phyloP scores from a whole-genome alignment of 148 eudicot genomes.

The Dysphania ambrosioides region DNA sequence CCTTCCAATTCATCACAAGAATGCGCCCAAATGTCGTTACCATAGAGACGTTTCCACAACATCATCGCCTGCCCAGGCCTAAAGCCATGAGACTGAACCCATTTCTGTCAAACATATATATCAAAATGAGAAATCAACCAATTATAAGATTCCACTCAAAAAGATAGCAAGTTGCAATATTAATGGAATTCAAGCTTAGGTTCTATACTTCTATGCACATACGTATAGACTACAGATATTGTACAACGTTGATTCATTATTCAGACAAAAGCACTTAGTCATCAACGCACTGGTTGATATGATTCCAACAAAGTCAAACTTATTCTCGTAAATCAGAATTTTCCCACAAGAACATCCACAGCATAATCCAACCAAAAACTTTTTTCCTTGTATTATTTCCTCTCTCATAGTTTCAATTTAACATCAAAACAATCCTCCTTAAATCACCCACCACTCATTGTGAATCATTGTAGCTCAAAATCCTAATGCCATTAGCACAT shows the following conservation, averaged over 20 bases:
- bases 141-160: not conserved
- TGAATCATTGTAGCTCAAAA: not conserved
- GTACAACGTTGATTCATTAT: not conserved
- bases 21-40: constrained; percentile 80
- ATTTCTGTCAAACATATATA: constrained; percentile 48
- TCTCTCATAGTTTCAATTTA: not conserved
- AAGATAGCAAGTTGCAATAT: not conserved
- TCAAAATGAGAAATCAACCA: constrained; percentile 14
- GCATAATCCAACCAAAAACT: not conserved
- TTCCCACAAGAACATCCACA: not conserved
- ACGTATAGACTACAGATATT: not conserved
- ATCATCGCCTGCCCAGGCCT: constrained; percentile 93
- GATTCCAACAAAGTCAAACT: not conserved
- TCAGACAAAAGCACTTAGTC: not conserved
- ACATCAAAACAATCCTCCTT: not conserved
- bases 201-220: no score
- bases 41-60: constrained; percentile 93
- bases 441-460: not conserved
- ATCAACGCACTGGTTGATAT: not conserved
- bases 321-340: not conserved
- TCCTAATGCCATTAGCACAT: not conserved
- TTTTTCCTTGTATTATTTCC: not conserved
- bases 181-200: not conserved
- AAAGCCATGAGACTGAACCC: constrained; percentile 81
- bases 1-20: constrained; percentile 87